A percentile compares a stretch with the other conserved stretches of the same genome.
phyloP scores from a whole-genome alignment of 768 basidiomycete genomes.

The Pulveroboletus sp. region DNA sequence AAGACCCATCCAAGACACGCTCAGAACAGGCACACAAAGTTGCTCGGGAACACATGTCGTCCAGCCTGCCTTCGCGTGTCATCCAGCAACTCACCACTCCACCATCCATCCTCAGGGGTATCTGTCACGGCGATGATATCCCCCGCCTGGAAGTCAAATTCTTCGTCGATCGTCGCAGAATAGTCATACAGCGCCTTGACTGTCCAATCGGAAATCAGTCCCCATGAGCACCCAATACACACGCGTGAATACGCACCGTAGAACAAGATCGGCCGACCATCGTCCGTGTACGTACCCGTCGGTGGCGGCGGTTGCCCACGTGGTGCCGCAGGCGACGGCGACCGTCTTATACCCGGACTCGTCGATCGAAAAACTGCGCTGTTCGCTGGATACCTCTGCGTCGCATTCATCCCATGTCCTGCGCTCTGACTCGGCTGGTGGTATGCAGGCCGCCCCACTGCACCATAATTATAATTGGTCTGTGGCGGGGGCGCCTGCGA shows the following conservation, averaged over 20 bases:
- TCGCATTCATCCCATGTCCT: slow-evolving; percentile 32
- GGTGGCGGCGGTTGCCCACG: slow-evolving; percentile 39
- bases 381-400: slow-evolving; percentile 24
- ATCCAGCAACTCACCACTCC: slow-evolving; percentile 86
- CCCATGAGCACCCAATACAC: background rate
- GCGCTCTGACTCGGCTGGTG: slow-evolving; percentile 13
- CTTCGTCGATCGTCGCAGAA: slow-evolving; percentile 77
- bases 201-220: slow-evolving; percentile 23
- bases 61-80: slow-evolving; percentile 67
- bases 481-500: slow-evolving; percentile 13
- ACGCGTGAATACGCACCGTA: slow-evolving; percentile 58
- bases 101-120: slow-evolving; percentile 97
- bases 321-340: slow-evolving; percentile 47
- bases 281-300: slow-evolving; percentile 78
- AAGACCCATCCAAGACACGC: background rate
- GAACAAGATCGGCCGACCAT: slow-evolving; percentile 78
- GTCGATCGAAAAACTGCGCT: slow-evolving; percentile 36
- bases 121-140: slow-evolving; percentile 95
- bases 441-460: slow-evolving; percentile 2
- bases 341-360: slow-evolving; percentile 40
- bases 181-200: slow-evolving; percentile 92
- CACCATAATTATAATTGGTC: slow-evolving; percentile 6
- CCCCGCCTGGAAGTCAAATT: slow-evolving; percentile 93
- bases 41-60: slow-evolving; percentile 81
- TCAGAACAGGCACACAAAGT: slow-evolving; percentile 79